phyloP scores from a whole-genome alignment of 306 rosid genomes.

The Cucumis melo region DNA sequence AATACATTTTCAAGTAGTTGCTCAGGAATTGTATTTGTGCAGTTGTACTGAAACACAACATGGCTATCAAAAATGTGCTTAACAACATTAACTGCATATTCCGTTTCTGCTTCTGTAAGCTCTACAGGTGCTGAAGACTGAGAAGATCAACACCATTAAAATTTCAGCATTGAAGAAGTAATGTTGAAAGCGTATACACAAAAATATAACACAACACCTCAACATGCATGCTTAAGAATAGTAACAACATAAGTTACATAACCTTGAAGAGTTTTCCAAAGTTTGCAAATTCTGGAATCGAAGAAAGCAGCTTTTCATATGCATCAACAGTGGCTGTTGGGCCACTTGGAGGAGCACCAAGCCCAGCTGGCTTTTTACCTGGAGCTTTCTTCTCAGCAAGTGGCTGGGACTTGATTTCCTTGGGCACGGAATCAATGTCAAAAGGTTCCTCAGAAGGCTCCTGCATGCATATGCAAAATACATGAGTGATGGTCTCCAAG shows the following conservation, averaged over 20 bases:
- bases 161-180: background rate
- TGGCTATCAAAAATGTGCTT: slow-evolving; percentile 84
- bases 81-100: slow-evolving; percentile 89
- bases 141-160: slow-evolving; percentile 11
- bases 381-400: slow-evolving; percentile 88
- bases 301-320: slow-evolving; percentile 60
- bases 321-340: slow-evolving; percentile 69
- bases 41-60: slow-evolving; percentile 90
- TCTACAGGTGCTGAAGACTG: slow-evolving; percentile 98
- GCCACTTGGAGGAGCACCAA: slow-evolving; percentile 69
- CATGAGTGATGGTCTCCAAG: slow-evolving; percentile 10
- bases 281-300: slow-evolving; percentile 56
- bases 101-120: slow-evolving; percentile 94
- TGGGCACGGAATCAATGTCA: slow-evolving; percentile 68
- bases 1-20: slow-evolving; percentile 85
- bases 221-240: slow-evolving; percentile 12
- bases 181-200: background rate
- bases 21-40: slow-evolving; percentile 94
- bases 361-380: slow-evolving; percentile 78
- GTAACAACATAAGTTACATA: slow-evolving; percentile 36
- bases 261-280: slow-evolving; percentile 96
- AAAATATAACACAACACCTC: background rate
- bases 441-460: slow-evolving; percentile 84
- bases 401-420: slow-evolving; percentile 80
- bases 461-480: slow-evolving; percentile 37